Evolutionary conservation across 495 filamentous ascomycete species (phyloP).

Genomic region (Penicillium egyptiacum): DNA sequence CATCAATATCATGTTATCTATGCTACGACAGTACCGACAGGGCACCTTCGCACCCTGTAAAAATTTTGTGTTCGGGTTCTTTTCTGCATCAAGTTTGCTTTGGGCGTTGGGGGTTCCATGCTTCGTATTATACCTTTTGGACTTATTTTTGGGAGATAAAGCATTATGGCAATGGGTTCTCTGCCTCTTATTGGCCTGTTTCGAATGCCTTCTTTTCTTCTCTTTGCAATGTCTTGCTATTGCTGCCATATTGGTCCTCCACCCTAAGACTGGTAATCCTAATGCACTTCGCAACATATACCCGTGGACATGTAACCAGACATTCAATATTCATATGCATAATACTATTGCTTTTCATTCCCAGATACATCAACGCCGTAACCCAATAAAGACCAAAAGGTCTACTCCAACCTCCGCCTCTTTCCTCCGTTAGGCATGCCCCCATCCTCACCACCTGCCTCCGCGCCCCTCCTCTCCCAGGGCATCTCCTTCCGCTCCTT

Average conservation of each 20-base stretch:
- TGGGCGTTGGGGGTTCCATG: conserved; percentile 21
- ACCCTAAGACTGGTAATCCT: conserved; percentile 1
- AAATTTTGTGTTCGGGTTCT: conserved; percentile 20
- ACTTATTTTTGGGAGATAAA: conserved; percentile 20
- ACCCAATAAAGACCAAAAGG: neutral
- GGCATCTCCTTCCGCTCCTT: conserved; percentile 84
- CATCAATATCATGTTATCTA: conserved; percentile 23
- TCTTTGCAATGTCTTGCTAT: conserved; percentile 9
- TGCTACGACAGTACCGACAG: conserved; percentile 25
- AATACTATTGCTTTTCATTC: neutral
- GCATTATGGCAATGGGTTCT: conserved; percentile 24
- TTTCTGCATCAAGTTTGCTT: conserved; percentile 8
- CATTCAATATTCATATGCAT: conserved; percentile 3
- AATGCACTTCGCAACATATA: neutral
- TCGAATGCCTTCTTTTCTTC: conserved; percentile 14
- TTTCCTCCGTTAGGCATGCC: conserved; percentile 28
- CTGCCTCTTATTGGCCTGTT: conserved; percentile 14
- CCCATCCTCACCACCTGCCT: conserved; percentile 19
- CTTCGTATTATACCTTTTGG: conserved; percentile 34
- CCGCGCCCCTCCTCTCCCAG: conserved; percentile 54
- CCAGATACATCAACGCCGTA: conserved; percentile 1
- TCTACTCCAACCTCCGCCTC: conserved; percentile 36
- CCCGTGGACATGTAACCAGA: neutral
- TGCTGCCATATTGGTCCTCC: neutral
- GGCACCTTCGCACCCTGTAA: conserved; percentile 11